Percentiles rank a stretch among this genome's conserved stretches.
Evolutionary conservation across 140 eudicot genomes (phyloP).

Genomic region (Eryngium alpinum): DNA sequence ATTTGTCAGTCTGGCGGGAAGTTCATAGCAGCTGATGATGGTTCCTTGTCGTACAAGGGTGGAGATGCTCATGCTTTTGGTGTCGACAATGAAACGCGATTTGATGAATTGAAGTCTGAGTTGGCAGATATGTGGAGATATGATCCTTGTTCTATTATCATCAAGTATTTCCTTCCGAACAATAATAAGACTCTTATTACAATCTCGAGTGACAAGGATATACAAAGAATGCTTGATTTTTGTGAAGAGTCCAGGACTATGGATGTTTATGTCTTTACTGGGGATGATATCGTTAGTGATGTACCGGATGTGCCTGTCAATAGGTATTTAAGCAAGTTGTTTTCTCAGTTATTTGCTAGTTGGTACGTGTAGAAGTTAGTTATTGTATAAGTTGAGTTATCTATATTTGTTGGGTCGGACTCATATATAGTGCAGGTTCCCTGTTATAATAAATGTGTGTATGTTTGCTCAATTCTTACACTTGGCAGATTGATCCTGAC

Average conservation of each 20-base stretch:
- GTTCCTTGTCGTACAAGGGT: constrained; percentile 11
- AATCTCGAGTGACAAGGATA: constrained; percentile 2
- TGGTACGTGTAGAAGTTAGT: background rate
- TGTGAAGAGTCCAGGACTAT: background rate
- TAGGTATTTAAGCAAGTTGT: background rate
- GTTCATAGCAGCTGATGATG: background rate
- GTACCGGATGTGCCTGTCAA: background rate
- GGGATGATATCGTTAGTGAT: background rate
- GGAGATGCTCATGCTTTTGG: constrained; percentile 18
- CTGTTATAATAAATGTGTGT: background rate
- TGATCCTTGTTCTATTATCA: constrained; percentile 2
- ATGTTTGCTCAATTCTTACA: background rate
- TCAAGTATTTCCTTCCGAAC: constrained; percentile 10
- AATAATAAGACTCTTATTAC: constrained; percentile 2
- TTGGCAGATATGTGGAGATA: constrained; percentile 9
- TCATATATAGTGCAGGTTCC: background rate
- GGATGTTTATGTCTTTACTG: constrained; percentile 9
- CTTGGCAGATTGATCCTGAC: background rate
- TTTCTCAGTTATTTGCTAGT: background rate
- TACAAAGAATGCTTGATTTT: background rate
- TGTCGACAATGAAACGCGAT: background rate
- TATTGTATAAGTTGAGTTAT: background rate
- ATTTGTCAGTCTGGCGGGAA: constrained; percentile 15
- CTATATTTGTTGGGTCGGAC: background rate
- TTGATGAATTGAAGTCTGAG: constrained; percentile 12